Evolutionary conservation across 768 basidiomycete species (phyloP).

Genomic region (Russula olivacea): DNA sequence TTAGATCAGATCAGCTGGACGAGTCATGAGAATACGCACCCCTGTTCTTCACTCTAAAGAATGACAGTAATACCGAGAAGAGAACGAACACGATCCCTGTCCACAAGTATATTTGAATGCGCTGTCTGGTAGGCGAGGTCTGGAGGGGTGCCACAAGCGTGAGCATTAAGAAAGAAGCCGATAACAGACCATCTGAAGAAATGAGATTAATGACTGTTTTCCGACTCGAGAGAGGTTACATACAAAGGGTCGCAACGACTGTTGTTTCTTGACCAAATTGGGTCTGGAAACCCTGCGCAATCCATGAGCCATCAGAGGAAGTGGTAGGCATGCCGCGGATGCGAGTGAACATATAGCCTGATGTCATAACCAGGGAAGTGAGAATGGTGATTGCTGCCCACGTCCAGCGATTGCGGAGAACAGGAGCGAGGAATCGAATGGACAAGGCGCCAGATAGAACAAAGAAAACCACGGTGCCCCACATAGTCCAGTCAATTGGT

Average conservation of each 20-base stretch:
- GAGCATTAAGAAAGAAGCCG: slow-evolving; percentile 72
- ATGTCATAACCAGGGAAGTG: slow-evolving; percentile 76
- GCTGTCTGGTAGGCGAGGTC: slow-evolving; percentile 65
- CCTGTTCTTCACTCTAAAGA: slow-evolving; percentile 89
- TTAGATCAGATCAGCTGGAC: slow-evolving; percentile 1
- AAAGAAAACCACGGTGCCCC: slow-evolving; percentile 43
- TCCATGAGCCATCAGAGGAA: slow-evolving; percentile 64
- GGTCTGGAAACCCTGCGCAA: slow-evolving; percentile 82
- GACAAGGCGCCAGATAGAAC: slow-evolving; percentile 44
- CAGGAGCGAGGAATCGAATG: slow-evolving; percentile 55
- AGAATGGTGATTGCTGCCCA: slow-evolving; percentile 63
- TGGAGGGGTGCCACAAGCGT: slow-evolving; percentile 76
- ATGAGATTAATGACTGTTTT: neutral
- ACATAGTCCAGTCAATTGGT: slow-evolving; percentile 68
- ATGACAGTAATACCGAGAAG: slow-evolving; percentile 77
- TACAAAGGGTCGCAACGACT: slow-evolving; percentile 80
- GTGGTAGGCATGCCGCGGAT: slow-evolving; percentile 77
- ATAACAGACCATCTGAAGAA: slow-evolving; percentile 73
- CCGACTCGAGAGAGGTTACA: slow-evolving; percentile 32
- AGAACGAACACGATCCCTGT: slow-evolving; percentile 71
- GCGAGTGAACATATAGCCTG: slow-evolving; percentile 94
- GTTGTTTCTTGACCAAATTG: slow-evolving; percentile 93
- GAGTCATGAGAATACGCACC: slow-evolving; percentile 38
- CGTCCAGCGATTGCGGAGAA: slow-evolving; percentile 67
- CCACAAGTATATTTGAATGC: slow-evolving; percentile 88